Conservation (phyloP, 441 rosid genomes). For the Adansonia rubrostipa region DNA sequence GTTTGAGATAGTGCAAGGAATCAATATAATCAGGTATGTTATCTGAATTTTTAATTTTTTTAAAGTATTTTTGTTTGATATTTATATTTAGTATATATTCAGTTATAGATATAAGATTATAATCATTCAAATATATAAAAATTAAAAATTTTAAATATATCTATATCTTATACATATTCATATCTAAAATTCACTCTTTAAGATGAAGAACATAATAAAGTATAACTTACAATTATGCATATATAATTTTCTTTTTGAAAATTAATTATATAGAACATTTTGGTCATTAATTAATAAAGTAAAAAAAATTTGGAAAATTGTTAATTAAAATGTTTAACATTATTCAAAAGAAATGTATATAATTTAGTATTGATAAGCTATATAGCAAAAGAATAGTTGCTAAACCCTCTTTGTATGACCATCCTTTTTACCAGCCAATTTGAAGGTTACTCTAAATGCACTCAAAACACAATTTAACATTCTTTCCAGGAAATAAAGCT, state of each 20-base stretch:
- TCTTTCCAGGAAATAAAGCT: no score
- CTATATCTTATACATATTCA: background rate
- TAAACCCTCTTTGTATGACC: background rate
- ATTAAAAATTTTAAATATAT: no score
- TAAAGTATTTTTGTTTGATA: no score
- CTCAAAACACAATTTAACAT: background rate
- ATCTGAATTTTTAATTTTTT: no score
- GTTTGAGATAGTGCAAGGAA: no score
- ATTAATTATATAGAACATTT: background rate
- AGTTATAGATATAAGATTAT: no score
- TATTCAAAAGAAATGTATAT: background rate
- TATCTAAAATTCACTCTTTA: background rate
- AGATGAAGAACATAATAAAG: no score
- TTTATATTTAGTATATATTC: no score
- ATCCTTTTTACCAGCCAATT: conserved; percentile 3
- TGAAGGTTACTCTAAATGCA: background rate
- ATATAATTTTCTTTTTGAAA: background rate
- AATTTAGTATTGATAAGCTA: background rate
- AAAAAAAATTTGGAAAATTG: background rate
- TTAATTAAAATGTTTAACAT: background rate
- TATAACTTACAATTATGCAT: no score
- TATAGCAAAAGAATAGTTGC: background rate
- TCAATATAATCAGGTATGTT: no score
- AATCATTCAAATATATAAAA: no score
- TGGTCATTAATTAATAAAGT: background rate